Evolutionary conservation across 306 rosid species (phyloP).

Genomic region (Prunus fruticosa): DNA sequence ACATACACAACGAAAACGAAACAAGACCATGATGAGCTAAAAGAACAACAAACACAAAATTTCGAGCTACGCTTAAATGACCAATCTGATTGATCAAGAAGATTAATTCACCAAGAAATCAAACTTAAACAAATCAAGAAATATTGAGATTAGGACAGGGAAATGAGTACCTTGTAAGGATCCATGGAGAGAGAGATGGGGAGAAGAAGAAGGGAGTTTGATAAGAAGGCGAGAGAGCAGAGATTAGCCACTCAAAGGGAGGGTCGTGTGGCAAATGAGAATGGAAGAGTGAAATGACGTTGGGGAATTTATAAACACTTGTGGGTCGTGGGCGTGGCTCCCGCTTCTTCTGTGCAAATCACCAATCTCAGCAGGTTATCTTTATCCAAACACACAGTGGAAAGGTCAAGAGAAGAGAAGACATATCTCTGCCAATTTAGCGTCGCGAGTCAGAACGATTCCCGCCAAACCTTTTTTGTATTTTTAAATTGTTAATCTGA

Average conservation of each 20-base stretch:
- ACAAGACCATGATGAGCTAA: background rate
- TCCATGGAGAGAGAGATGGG: constrained; percentile 44
- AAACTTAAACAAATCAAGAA: background rate
- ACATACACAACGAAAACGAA: constrained; percentile 6
- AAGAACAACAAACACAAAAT: background rate
- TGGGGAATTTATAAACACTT: background rate
- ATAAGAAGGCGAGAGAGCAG: background rate
- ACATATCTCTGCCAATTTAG: background rate
- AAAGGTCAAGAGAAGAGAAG: background rate
- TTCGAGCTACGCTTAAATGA: background rate
- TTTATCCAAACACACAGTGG: background rate
- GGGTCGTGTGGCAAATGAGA: constrained; percentile 3
- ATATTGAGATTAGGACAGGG: background rate
- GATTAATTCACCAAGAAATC: background rate
- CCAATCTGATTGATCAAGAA: background rate
- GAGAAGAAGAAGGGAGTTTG: background rate
- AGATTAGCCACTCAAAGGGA: background rate
- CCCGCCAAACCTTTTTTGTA: background rate
- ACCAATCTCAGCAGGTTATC: background rate
- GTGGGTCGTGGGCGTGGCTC: background rate
- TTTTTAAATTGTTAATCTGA: no score
- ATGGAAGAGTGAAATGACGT: background rate
- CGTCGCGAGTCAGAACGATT: background rate
- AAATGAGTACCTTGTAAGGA: constrained; percentile 71
- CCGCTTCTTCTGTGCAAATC: background rate